These are phyloP conservation scores for Cercospora zeina DNA, from an alignment of 2,329 filamentous ascomycete species.

Conservation along the genomic window DNA sequence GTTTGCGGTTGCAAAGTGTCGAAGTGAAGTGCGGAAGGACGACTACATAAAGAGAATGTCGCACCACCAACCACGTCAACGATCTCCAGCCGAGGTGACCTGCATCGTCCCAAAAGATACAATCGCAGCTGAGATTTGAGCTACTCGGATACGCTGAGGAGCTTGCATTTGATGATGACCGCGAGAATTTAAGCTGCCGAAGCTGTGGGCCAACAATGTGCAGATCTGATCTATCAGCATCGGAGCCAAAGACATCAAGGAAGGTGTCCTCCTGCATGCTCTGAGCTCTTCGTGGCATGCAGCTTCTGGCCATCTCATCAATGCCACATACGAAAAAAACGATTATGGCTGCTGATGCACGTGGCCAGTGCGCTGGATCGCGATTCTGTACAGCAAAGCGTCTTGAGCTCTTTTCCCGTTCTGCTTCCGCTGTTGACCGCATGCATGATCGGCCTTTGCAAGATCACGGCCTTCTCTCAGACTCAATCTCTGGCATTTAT, in stretches of 20 bases:
- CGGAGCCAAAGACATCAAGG: not conserved
- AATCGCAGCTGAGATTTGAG: not conserved
- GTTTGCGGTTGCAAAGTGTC: not conserved
- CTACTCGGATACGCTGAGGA: not conserved
- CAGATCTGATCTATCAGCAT: not conserved
- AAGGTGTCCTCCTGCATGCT: not conserved
- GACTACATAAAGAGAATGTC: not conserved
- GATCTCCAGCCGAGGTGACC: not conserved
- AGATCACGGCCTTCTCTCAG: conserved; percentile 6
- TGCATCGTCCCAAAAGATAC: conserved; percentile 10
- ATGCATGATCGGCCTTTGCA: conserved; percentile 9
- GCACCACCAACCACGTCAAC: not conserved
- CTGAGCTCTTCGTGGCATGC: not conserved
- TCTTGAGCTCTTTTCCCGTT: not conserved
- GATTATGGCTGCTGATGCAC: not conserved
- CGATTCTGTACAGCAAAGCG: not conserved
- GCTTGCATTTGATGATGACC: not conserved
- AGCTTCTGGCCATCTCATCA: not conserved
- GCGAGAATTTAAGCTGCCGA: not conserved
- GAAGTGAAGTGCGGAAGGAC: not conserved
- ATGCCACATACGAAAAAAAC: not conserved
- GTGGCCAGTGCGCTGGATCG: not conserved
- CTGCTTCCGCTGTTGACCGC: not conserved
- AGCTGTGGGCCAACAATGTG: not conserved
- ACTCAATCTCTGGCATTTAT: not conserved